phyloP scores from a whole-genome alignment of 495 filamentous ascomycete species.

The Viridothelium virens region DNA sequence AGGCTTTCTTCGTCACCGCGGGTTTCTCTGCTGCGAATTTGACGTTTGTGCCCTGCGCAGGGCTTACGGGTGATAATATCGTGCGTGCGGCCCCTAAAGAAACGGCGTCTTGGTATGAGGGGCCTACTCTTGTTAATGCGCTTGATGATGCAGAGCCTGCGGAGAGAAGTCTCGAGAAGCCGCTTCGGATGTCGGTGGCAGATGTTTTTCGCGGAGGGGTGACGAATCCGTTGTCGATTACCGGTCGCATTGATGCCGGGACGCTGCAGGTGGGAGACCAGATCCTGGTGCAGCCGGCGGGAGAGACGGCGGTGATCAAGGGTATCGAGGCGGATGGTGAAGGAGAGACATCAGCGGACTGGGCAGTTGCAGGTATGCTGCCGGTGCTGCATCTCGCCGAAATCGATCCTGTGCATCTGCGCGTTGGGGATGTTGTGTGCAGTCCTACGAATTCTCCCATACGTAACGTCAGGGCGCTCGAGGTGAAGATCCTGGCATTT shows the following conservation, averaged over 20 bases:
- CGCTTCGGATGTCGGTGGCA: slow-evolving; percentile 73
- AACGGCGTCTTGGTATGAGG: slow-evolving; percentile 59
- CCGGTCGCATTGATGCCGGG: slow-evolving; percentile 80
- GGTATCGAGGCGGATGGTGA: slow-evolving; percentile 67
- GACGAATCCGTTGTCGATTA: slow-evolving; percentile 66
- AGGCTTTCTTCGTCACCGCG: slow-evolving; percentile 69
- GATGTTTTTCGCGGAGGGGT: slow-evolving; percentile 75
- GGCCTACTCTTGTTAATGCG: slow-evolving; percentile 65
- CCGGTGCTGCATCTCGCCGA: slow-evolving; percentile 73
- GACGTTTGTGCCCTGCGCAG: slow-evolving; percentile 80
- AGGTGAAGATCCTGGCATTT: slow-evolving; percentile 77
- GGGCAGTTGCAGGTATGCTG: slow-evolving; percentile 95
- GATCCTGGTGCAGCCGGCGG: slow-evolving; percentile 68
- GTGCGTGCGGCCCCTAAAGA: slow-evolving; percentile 42
- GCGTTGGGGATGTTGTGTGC: slow-evolving; percentile 79
- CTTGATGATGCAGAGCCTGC: slow-evolving; percentile 59
- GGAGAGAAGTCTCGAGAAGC: slow-evolving; percentile 63
- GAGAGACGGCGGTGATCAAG: slow-evolving; percentile 70
- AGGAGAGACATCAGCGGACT: slow-evolving; percentile 48
- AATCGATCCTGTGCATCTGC: slow-evolving; percentile 72
- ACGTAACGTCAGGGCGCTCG: slow-evolving; percentile 59
- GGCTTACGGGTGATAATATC: slow-evolving; percentile 81
- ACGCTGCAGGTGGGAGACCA: slow-evolving; percentile 75
- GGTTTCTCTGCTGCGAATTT: slow-evolving; percentile 75
- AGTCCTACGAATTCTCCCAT: slow-evolving; percentile 54